Evolutionary conservation across 2,329 filamentous ascomycete species (phyloP), one percentile per base, ranked within the genome.

Genomic region (Alternaria burnsii): DNA sequence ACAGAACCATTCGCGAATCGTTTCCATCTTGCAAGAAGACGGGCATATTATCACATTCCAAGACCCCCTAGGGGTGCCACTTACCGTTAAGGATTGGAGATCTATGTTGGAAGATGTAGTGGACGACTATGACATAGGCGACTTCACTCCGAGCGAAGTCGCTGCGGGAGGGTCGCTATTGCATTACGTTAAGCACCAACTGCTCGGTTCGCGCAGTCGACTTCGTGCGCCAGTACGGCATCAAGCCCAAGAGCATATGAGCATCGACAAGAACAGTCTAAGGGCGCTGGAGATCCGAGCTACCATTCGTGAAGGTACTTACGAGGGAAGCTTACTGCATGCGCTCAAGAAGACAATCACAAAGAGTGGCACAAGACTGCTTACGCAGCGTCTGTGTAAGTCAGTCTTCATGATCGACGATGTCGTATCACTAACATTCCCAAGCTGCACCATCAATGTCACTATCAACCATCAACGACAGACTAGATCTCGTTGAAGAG

Each of bases 251-350:
- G 88, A 96, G 63, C 88, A 91, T 65, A 95, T 99, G 92, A 86
- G 82, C 52, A 96, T 99, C 67, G 95, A 99, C 80, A 94, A 91
- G 74, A 97, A 94, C 73, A 97, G 91, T 67, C 85, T 99, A 80
- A 87, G 92, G 60, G 92, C 94, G 1, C 84, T 99, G 5, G 95
- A 99, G 78, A 92, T 99, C 66, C 89, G 92, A 66, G 88, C 89
- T 74, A 98, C 95, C 0, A 88, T 97, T 52, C 87, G 91, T 50
- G 94, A 98, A 70, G 89, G 91, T 3, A 79, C 85, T 20, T 90
- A 91, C 40, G 89, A 90, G 65, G 95, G 95, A 5, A 97, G 94
- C 73, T 82, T 99, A 43, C 82, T 99, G 38, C 93, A 98, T 79
- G 91, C 93, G n/a, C 86, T 98, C 53, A 88, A 94, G 61, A 87